A percentile compares a stretch with the other conserved stretches of the same genome.
Conservation (phyloP, 345 rosid genomes). For the Citrus medica region DNA sequence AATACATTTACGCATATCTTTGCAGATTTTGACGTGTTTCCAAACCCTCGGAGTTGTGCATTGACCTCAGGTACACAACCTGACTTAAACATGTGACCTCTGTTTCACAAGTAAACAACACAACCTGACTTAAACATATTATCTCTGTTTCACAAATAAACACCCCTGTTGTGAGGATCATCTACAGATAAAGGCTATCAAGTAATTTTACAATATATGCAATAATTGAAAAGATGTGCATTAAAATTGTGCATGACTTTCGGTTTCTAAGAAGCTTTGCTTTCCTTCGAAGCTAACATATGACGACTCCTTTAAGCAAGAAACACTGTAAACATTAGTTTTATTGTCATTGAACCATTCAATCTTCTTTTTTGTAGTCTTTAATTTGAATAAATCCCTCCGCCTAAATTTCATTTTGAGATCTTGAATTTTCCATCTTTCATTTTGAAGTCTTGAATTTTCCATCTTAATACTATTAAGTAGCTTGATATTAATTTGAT, state of each 20-base stretch:
- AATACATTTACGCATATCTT: not conserved
- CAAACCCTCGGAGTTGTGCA: not conserved
- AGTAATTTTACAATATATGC: not conserved
- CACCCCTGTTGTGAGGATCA: not conserved
- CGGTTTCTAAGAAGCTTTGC: not conserved
- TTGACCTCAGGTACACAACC: constrained; percentile 1
- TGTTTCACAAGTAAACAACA: not conserved
- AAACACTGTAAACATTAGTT: not conserved
- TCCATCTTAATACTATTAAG: not conserved
- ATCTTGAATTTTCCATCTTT: not conserved
- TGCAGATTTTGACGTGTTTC: not conserved
- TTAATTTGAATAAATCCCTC: not conserved
- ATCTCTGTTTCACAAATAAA: not conserved
- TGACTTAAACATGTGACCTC: not conserved
- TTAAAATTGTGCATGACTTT: not conserved
- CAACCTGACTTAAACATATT: not conserved
- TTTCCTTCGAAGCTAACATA: not conserved
- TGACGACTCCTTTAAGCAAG: not conserved
- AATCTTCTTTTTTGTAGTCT: not conserved
- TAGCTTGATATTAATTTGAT: not conserved
- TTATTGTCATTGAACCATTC: not conserved
- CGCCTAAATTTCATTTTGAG: not conserved
- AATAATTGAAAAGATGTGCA: not conserved
- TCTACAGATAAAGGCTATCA: not conserved
- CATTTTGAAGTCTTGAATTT: not conserved